Conservation (phyloP, 2,329 filamentous ascomycete species). For the Colletotrichum tropicale region DNA sequence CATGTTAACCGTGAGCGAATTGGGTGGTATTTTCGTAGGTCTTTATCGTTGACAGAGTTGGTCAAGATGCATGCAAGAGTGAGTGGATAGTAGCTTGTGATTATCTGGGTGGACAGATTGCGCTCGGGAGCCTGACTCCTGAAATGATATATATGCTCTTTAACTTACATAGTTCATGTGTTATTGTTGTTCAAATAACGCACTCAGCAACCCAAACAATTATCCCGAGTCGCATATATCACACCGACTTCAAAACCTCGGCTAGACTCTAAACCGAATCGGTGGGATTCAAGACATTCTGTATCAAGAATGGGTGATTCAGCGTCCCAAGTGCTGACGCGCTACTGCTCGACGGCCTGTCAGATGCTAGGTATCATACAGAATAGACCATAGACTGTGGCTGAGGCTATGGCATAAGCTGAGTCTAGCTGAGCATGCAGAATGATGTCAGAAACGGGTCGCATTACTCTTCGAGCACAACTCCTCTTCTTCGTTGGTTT, state of each 20-base stretch:
- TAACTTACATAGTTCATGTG: not conserved
- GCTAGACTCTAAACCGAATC: not conserved
- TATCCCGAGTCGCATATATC: not conserved
- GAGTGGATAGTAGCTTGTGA: not conserved
- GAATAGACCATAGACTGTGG: not conserved
- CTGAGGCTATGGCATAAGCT: not conserved
- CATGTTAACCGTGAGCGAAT: not conserved
- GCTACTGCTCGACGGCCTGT: not conserved
- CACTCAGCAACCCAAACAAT: accelerated
- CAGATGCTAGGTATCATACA: not conserved
- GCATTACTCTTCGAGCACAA: accelerated
- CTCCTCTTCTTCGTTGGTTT: not conserved
- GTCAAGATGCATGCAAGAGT: not conserved
- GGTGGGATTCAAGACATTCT: not conserved
- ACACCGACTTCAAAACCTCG: not conserved
- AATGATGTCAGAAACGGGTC: not conserved
- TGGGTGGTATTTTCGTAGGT: not conserved
- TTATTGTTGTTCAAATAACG: not conserved
- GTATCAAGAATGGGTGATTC: not conserved
- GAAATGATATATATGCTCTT: not conserved
- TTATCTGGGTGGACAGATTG: not conserved
- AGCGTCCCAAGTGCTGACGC: not conserved
- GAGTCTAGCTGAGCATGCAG: not conserved
- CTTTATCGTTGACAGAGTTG: not conserved
- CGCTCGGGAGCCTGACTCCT: not conserved